These are phyloP conservation scores for Neofusicoccum laricinum DNA, from an alignment of 2,329 filamentous ascomycete genomes.

Conservation along the genomic window DNA sequence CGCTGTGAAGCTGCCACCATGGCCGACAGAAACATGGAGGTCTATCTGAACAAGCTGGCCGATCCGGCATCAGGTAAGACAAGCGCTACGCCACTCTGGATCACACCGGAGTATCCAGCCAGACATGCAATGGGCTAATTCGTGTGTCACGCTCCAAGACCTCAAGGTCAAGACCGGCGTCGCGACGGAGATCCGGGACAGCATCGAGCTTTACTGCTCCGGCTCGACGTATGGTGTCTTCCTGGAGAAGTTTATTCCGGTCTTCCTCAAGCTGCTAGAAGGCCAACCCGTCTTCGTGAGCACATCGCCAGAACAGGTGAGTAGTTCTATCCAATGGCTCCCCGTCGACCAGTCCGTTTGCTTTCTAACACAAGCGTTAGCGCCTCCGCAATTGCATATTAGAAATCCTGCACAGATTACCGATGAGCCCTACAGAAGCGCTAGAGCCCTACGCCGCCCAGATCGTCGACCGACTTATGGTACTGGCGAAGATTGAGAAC, in stretches of 20 bases:
- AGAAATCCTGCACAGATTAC: slow-evolving; percentile 90
- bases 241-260: slow-evolving; percentile 81
- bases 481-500: slow-evolving; percentile 84
- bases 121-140: neutral
- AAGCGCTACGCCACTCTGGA: neutral
- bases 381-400: slow-evolving; percentile 83
- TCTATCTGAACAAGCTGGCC: slow-evolving; percentile 46
- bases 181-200: slow-evolving; percentile 84
- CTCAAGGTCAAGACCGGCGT: slow-evolving; percentile 76
- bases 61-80: slow-evolving; percentile 39
- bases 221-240: slow-evolving; percentile 76
- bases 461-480: slow-evolving; percentile 86
- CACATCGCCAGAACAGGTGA: slow-evolving; percentile 82
- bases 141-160: slow-evolving; percentile 55
- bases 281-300: slow-evolving; percentile 89
- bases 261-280: slow-evolving; percentile 81
- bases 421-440: slow-evolving; percentile 68
- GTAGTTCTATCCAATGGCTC: slow-evolving; percentile 24
- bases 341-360: neutral
- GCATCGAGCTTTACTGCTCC: slow-evolving; percentile 81
- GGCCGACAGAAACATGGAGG: slow-evolving; percentile 44
- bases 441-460: slow-evolving; percentile 87
- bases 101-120: neutral
- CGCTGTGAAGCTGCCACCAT: slow-evolving; percentile 22
- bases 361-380: slow-evolving; percentile 54